Evolutionary conservation across 805 yeast genomes (phyloP), one percentile per base, ranked within the genome.

Genomic region (Candida xyloterini): DNA sequence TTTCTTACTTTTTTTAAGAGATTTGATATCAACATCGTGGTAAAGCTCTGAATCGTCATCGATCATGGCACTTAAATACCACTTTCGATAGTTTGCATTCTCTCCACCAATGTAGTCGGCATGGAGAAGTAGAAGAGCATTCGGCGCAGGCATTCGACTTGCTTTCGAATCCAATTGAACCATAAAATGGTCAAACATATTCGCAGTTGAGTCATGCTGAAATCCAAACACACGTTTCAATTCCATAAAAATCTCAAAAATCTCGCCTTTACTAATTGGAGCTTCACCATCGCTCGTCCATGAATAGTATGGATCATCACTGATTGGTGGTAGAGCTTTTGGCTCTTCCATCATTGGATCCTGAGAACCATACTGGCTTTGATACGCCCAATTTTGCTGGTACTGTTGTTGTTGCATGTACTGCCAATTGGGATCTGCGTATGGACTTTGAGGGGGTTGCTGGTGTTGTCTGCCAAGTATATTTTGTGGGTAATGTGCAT

Each of bases 21-120:
- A 76, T 79, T 49, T 77, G 76, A 48, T 76, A 33, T 81, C 83
- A 35, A 81, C 67, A 50, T 80, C 83, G 35, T 76, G 80, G 44
- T 79, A 40, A 13, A 61, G 42, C 15, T 76, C 82, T 39, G 78
- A 84, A 62, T 89, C 96, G 33, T 83, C 62, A 49, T 82, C 89
- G 26, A 84, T 66, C 61, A 81, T 87, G 7, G 95, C 87, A 31
- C 95, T 87, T 63, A 90, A 85, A 60, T 80, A 88, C 98, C 98
- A 91, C 62, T 85, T 88, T 55, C 82, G 76, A 63, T 81, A 91
- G 63, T 91, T 91, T 3, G 97, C 76, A 44, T 80, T 70, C 35
- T 81, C 86, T 13, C 98, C 97, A 0, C 96, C 97, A 46, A 91
- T 87, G 62, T 91, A 91, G 46, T 90, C 95, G 1, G 88, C 81